Percentiles rank a stretch among this genome's conserved stretches.
These are phyloP conservation scores for Leishmania lainsoni DNA, from an alignment of 208 protist species.

Conservation along the genomic window DNA sequence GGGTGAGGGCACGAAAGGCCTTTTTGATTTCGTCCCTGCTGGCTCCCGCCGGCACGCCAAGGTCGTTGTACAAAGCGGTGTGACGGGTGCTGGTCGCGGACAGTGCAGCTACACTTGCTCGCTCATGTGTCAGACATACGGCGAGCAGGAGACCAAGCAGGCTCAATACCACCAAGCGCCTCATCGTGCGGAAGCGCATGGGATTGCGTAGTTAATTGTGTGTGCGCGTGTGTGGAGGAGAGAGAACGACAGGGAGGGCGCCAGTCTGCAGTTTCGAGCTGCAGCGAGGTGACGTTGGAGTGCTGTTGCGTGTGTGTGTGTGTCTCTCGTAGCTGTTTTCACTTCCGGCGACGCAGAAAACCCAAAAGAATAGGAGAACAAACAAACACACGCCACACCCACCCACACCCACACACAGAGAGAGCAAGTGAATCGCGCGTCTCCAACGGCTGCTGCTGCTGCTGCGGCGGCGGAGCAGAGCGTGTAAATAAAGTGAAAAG, in stretches of 20 bases:
- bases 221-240: background rate
- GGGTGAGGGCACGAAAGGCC: constrained; percentile 76
- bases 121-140: constrained; percentile 13
- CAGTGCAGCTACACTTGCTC: constrained; percentile 13
- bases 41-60: constrained; percentile 57
- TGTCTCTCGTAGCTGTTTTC: background rate
- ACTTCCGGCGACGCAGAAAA: constrained; percentile 12
- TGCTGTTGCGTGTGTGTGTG: background rate
- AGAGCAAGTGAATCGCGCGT: background rate
- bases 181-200: background rate
- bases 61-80: constrained; percentile 68
- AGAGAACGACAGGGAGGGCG: background rate
- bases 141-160: constrained; percentile 29
- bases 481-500: background rate
- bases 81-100: constrained; percentile 13
- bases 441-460: background rate
- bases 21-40: constrained; percentile 73
- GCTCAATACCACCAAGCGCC: constrained; percentile 7
- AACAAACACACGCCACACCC: constrained; percentile 1
- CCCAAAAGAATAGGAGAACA: background rate
- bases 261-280: background rate
- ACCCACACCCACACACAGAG: background rate
- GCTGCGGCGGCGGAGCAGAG: background rate
- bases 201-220: background rate
- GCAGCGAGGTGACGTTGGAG: background rate